Evolutionary conservation across 1,139 yeast species (phyloP), one percentile per base, ranked within the genome.

Genomic region (Nakaseomyces nivariensis): DNA sequence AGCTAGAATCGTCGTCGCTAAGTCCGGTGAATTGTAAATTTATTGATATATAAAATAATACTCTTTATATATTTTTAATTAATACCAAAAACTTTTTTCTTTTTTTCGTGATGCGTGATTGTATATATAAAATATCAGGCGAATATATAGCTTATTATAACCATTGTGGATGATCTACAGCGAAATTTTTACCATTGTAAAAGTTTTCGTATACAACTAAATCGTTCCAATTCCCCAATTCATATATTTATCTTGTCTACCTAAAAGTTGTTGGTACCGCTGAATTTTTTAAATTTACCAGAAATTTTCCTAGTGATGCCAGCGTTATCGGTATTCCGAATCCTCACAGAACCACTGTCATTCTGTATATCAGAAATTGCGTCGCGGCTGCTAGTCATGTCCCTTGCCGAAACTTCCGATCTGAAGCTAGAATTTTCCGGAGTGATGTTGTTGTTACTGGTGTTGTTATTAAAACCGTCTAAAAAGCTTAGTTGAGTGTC

Each of bases 21-120:
- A 80, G 69, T 80, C 84, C 66, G 98, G 98, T 76, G 87, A 85
- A 75, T 79, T 86, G 73, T 77, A 77, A 70, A 56, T 34, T 29
- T 29, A 17, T 17, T 17, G 22, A 17, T 17, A 17, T 17, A 3
- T 17, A 17, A 17, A 17, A 3, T n/a, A n/a, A n/a, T n/a, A 17
- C 22, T 17, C 22, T 17, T 17, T 17, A 17, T 17, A 17, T 17
- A 17, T 17, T 17, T 17, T 17, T 17, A 17, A 17, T 17, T 17
- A 17, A 17, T 17, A 17, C 22, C 22, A 17, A 17, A 17, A 17
- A 17, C 22, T 17, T 17, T 17, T 17, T 17, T 17, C 22, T 17
- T 17, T 17, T 17, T 17, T 17, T 17, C 22, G 22, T 17, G 22
- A 17, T 17, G 22, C 22, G 22, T 17, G 22, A 17, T 17, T 17